phyloP scores from a whole-genome alignment of 2,329 filamentous ascomycete genomes.

The Ascochyta clinopodiicola region DNA sequence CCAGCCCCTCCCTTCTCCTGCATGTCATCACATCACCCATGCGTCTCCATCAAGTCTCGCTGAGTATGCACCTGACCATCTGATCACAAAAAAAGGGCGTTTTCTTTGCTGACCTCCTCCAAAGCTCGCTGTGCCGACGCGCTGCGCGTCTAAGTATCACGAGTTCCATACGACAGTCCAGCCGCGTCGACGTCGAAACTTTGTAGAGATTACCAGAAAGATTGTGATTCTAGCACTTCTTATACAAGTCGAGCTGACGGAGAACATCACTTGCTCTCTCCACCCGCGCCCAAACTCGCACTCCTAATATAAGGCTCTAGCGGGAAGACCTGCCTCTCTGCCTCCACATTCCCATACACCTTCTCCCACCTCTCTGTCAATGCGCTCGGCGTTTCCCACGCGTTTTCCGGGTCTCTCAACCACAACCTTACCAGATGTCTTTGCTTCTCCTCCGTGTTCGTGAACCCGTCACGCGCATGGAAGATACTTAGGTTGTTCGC shows the following conservation, averaged over 20 bases:
- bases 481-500: conserved; percentile 62
- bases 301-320: conserved; percentile 52
- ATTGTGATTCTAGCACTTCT: not conserved
- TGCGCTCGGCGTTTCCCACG: conserved; percentile 52
- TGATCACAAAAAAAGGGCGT: too few relatives aligned
- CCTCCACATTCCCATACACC: conserved; percentile 60
- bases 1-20: not conserved
- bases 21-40: not conserved
- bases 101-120: too few relatives aligned
- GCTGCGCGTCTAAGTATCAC: not conserved
- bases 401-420: conserved; percentile 56
- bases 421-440: conserved; percentile 57
- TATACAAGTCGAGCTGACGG: not conserved
- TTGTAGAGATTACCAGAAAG: not conserved
- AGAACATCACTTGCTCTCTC: conserved; percentile 2
- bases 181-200: not conserved
- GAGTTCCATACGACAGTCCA: not conserved
- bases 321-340: conserved; percentile 63
- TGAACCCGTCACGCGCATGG: conserved; percentile 58
- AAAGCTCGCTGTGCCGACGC: too few relatives aligned
- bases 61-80: too few relatives aligned
- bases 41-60: too few relatives aligned
- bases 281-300: conserved; percentile 20
- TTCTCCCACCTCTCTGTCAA: conserved; percentile 57
- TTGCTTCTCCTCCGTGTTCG: conserved; percentile 47